Conservation (phyloP, 75 land plant genomes). For the Pinus albicaulis region DNA sequence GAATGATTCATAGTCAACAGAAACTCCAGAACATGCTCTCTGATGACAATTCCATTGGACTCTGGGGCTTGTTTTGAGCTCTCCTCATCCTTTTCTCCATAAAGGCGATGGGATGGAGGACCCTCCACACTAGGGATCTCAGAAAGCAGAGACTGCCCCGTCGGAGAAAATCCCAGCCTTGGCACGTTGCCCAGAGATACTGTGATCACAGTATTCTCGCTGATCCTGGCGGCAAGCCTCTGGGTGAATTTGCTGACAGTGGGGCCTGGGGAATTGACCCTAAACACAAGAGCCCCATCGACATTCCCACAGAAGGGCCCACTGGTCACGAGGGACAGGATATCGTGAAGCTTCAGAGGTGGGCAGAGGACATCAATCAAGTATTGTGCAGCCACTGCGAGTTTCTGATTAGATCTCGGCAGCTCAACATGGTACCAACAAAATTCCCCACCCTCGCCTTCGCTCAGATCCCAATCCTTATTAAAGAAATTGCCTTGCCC, state of each 20-base stretch:
- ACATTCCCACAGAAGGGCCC: conserved; percentile 87
- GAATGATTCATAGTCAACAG: conserved; percentile 81
- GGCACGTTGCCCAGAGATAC: conserved; percentile 84
- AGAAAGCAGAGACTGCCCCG: conserved; percentile 50
- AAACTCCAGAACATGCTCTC: conserved; percentile 83
- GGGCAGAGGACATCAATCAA: conserved; percentile 88
- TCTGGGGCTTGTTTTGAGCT: background rate
- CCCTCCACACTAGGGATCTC: conserved; percentile 74
- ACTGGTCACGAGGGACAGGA: conserved; percentile 73
- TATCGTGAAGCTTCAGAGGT: conserved; percentile 90
- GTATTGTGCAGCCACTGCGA: conserved; percentile 73
- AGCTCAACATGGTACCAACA: conserved; percentile 95
- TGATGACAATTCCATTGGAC: conserved; percentile 28
- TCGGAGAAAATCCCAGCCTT: conserved; percentile 64
- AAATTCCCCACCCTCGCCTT: conserved; percentile 49
- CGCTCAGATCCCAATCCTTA: conserved; percentile 70
- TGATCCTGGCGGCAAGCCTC: conserved; percentile 74
- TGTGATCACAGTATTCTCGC: conserved; percentile 71
- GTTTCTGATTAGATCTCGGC: conserved; percentile 60
- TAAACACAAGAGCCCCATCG: conserved; percentile 78
- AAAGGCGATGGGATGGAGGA: conserved; percentile 5
- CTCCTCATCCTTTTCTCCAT: conserved; percentile 18
- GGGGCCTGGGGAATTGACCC: conserved; percentile 89
- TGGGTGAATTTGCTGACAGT: conserved; percentile 69
- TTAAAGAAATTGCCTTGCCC: conserved; percentile 62